Evolutionary conservation across 164 flowering plant species (phyloP).

Genomic region (Umbellularia californica): DNA sequence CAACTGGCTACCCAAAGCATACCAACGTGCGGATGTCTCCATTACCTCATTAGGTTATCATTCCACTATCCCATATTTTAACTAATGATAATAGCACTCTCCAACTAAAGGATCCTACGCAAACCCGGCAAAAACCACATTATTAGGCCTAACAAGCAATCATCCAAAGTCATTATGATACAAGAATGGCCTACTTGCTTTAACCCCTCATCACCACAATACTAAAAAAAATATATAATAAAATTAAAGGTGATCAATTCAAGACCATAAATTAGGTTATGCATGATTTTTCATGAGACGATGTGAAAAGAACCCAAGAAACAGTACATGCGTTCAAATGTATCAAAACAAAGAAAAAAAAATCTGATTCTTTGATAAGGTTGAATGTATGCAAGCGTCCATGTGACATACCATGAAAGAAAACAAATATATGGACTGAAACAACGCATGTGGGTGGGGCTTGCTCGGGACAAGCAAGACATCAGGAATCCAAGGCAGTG

Average conservation of each 20-base stretch:
- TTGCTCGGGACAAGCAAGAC: neutral
- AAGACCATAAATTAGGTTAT: too few species aligned
- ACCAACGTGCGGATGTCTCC: neutral
- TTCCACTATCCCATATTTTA: too few species aligned
- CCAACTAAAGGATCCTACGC: neutral
- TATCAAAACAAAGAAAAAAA: neutral
- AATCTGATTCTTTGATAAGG: neutral
- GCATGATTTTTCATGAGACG: neutral
- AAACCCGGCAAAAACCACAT: neutral
- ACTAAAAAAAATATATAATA: too few species aligned
- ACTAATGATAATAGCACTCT: neutral
- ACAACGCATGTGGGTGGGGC: conserved; percentile 4
- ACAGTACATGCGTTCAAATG: neutral
- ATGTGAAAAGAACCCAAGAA: neutral
- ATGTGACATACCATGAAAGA: neutral
- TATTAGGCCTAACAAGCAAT: neutral
- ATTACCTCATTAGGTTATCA: neutral
- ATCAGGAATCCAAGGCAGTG: neutral
- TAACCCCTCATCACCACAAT: neutral
- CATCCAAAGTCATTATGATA: neutral
- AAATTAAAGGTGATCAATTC: too few species aligned
- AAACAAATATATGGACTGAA: neutral
- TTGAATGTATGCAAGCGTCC: conserved; percentile 1
- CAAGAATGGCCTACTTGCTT: neutral
- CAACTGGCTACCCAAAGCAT: neutral